phyloP scores from a whole-genome alignment of 2,329 filamentous ascomycete genomes.

The Eutypella sp. region DNA sequence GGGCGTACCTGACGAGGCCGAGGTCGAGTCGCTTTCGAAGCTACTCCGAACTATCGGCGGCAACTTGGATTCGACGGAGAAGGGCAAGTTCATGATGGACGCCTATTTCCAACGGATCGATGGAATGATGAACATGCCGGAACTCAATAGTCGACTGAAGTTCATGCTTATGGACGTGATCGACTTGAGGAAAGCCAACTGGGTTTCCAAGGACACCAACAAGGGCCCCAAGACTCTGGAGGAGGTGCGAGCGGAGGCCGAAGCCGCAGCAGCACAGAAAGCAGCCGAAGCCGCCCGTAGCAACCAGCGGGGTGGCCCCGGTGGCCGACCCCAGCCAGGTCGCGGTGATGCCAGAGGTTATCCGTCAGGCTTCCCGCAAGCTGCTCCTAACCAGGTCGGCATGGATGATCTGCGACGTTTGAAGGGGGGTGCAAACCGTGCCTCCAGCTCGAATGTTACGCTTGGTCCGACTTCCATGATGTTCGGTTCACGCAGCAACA shows the following conservation, averaged over 20 bases:
- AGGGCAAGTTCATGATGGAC: constrained; percentile 82
- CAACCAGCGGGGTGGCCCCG: constrained; percentile 61
- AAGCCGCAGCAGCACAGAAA: constrained; percentile 74
- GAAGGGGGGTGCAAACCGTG: constrained; percentile 56
- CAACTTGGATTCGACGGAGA: constrained; percentile 78
- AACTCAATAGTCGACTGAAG: constrained; percentile 78
- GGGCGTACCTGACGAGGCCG: constrained; percentile 87
- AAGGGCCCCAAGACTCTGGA: constrained; percentile 97
- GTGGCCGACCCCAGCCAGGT: constrained; percentile 67
- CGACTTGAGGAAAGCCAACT: constrained; percentile 72
- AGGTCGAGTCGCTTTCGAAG: constrained; percentile 93
- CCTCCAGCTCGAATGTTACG: constrained; percentile 57
- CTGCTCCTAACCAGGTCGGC: constrained; percentile 78
- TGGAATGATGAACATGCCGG: constrained; percentile 71
- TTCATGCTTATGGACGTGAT: constrained; percentile 97
- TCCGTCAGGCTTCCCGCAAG: constrained; percentile 65
- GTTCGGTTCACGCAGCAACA: constrained; percentile 86
- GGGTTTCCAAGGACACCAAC: constrained; percentile 81
- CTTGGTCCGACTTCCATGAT: constrained; percentile 84
- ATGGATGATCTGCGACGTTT: constrained; percentile 89
- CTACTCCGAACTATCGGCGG: constrained; percentile 85
- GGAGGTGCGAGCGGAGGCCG: constrained; percentile 78
- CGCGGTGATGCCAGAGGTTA: constrained; percentile 86
- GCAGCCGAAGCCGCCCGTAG: constrained; percentile 65
- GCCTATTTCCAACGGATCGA: constrained; percentile 90